Conservation (phyloP, 768 basidiomycete species). For the Boletus coccyginus region DNA sequence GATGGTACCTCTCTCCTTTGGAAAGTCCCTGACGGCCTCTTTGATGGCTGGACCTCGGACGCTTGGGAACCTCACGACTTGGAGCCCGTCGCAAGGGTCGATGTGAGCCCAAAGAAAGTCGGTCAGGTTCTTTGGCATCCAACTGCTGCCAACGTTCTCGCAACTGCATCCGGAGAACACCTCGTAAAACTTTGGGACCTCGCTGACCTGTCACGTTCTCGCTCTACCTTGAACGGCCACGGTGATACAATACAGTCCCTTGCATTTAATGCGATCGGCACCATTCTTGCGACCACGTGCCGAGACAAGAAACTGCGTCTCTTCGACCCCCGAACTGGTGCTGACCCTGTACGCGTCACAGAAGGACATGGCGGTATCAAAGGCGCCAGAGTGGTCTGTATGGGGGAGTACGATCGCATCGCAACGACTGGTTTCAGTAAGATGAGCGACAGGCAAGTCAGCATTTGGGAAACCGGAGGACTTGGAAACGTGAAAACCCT, state of each 20-base stretch:
- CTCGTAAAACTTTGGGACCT: constrained; percentile 92
- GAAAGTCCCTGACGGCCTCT: constrained; percentile 66
- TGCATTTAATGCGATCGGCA: constrained; percentile 79
- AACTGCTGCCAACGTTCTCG: constrained; percentile 82
- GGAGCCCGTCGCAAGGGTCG: constrained; percentile 79
- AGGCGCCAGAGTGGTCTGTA: constrained; percentile 84
- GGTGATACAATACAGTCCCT: constrained; percentile 86
- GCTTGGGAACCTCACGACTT: constrained; percentile 81
- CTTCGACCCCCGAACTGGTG: constrained; percentile 85
- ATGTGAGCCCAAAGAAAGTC: constrained; percentile 81
- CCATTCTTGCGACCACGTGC: constrained; percentile 82
- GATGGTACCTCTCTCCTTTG: constrained; percentile 93
- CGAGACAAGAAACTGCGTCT: constrained; percentile 89
- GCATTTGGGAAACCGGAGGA: constrained; percentile 84
- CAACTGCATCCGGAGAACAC: constrained; percentile 80
- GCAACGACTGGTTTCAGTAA: constrained; percentile 96
- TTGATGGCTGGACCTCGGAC: constrained; percentile 85
- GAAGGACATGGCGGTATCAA: constrained; percentile 96
- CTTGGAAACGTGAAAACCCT: constrained; percentile 75
- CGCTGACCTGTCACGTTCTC: constrained; percentile 63
- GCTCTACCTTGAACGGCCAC: constrained; percentile 66
- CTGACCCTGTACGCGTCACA: constrained; percentile 73
- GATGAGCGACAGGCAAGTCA: constrained; percentile 92
- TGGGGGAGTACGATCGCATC: constrained; percentile 85
- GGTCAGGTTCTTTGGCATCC: constrained; percentile 96